These are phyloP conservation scores for Raddia guianensis DNA, from an alignment of 176 grass and related monocot species.

Conservation along the genomic window DNA sequence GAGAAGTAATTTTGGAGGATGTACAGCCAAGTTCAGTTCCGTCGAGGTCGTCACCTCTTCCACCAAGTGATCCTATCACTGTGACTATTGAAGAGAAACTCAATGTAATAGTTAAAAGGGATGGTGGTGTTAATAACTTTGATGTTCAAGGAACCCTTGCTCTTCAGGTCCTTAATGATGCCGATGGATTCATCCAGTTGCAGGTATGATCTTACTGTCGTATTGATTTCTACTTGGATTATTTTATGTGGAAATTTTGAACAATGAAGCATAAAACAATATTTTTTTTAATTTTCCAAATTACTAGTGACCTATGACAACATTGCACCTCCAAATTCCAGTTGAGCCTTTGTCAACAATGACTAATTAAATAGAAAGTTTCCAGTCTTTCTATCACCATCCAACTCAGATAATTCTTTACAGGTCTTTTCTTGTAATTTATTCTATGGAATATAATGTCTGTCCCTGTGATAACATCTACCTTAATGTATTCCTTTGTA, in stretches of 20 bases:
- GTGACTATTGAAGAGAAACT: constrained; percentile 85
- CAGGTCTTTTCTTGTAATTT: background rate
- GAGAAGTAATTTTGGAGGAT: constrained; percentile 88
- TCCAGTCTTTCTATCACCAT: background rate
- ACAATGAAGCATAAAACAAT: background rate
- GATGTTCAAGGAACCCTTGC: constrained; percentile 85
- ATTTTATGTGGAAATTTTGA: background rate
- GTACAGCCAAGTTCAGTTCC: constrained; percentile 54
- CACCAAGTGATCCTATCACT: constrained; percentile 69
- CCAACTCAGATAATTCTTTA: constrained; percentile 2
- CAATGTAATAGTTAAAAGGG: constrained; percentile 70
- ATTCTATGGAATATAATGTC: background rate
- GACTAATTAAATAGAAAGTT: background rate
- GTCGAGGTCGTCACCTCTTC: constrained; percentile 48
- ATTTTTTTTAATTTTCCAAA: background rate
- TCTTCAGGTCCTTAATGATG: constrained; percentile 80
- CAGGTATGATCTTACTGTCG: constrained; percentile 51
- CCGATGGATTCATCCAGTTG: constrained; percentile 82
- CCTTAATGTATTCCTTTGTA: background rate
- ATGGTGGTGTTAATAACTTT: constrained; percentile 77
- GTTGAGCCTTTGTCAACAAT: background rate
- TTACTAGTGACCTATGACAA: background rate
- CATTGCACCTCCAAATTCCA: background rate
- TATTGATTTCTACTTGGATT: background rate
- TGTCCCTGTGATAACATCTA: background rate